Evolutionary conservation across 83 land plant genomes (phyloP).

Genomic region (Picea abies): DNA sequence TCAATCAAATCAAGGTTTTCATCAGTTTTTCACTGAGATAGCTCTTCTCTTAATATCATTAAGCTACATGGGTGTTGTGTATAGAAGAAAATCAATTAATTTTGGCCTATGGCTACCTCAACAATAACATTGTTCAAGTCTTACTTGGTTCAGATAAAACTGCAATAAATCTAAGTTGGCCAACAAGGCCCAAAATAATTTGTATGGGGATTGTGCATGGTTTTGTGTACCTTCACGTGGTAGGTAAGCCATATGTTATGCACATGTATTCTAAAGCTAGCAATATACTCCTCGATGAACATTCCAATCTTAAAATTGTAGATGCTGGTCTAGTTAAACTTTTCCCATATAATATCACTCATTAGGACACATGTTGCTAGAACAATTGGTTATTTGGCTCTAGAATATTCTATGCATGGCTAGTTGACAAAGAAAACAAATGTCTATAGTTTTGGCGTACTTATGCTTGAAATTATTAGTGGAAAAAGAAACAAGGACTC

Average conservation of each 20-base stretch:
- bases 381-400: constrained; percentile 46
- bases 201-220: constrained; percentile 50
- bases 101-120: constrained; percentile 17
- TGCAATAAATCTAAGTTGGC: constrained; percentile 41
- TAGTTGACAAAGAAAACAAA: constrained; percentile 24
- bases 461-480: constrained; percentile 28
- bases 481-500: constrained; percentile 22
- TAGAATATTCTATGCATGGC: constrained; percentile 31
- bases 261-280: constrained; percentile 57
- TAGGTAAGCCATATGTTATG: constrained; percentile 41
- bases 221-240: constrained; percentile 63
- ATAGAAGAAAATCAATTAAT: no score
- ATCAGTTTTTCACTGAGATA: no score
- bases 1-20: no score
- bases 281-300: constrained; percentile 53
- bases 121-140: constrained; percentile 46
- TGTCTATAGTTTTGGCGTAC: constrained; percentile 31
- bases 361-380: constrained; percentile 61
- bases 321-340: constrained; percentile 75
- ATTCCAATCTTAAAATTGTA: constrained; percentile 51
- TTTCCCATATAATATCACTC: constrained; percentile 56
- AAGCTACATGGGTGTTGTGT: no score
- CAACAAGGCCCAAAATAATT: constrained; percentile 34
- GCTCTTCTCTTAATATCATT: no score
- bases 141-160: constrained; percentile 21